These are phyloP conservation scores for Saturnispora zaruensis DNA, from an alignment of 805 yeast genomes.

Conservation along the genomic window DNA sequence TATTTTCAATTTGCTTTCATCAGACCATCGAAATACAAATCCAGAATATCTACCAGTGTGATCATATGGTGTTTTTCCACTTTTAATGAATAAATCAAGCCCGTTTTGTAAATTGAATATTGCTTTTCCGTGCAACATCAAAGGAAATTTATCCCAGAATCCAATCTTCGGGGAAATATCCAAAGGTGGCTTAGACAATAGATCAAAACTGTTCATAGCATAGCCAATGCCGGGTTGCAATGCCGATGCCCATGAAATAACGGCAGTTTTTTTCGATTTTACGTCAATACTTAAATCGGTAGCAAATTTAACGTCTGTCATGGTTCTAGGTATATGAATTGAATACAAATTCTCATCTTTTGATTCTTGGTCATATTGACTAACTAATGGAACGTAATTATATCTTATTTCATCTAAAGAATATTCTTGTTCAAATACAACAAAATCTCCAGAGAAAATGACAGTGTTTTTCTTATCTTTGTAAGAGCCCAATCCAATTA, in stretches of 20 bases:
- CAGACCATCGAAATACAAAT: constrained; percentile 55
- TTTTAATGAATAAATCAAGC: constrained; percentile 54
- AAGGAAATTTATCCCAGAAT: constrained; percentile 62
- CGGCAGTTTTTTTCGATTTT: constrained; percentile 38
- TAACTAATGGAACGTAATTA: constrained; percentile 45
- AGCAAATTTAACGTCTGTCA: constrained; percentile 53
- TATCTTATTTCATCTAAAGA: constrained; percentile 36
- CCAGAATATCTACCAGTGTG: constrained; percentile 53
- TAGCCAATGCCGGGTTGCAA: constrained; percentile 52
- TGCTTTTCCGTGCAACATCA: constrained; percentile 45
- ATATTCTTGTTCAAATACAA: constrained; percentile 52
- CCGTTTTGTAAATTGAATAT: constrained; percentile 40
- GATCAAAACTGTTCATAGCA: constrained; percentile 57
- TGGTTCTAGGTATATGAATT: constrained; percentile 48
- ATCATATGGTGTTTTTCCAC: constrained; percentile 51
- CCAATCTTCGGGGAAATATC: constrained; percentile 59
- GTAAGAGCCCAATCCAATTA: constrained; percentile 45
- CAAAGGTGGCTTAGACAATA: constrained; percentile 58
- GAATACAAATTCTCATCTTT: constrained; percentile 45
- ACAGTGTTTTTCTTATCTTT: constrained; percentile 29
- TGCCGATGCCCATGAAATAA: constrained; percentile 57
- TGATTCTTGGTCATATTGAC: constrained; percentile 23
- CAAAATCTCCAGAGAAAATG: constrained; percentile 38
- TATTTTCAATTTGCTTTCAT: constrained; percentile 40
- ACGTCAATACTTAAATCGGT: constrained; percentile 41